Evolutionary conservation across 1,284 basidiomycete species (phyloP).

Genomic region (Peniophora sp.): DNA sequence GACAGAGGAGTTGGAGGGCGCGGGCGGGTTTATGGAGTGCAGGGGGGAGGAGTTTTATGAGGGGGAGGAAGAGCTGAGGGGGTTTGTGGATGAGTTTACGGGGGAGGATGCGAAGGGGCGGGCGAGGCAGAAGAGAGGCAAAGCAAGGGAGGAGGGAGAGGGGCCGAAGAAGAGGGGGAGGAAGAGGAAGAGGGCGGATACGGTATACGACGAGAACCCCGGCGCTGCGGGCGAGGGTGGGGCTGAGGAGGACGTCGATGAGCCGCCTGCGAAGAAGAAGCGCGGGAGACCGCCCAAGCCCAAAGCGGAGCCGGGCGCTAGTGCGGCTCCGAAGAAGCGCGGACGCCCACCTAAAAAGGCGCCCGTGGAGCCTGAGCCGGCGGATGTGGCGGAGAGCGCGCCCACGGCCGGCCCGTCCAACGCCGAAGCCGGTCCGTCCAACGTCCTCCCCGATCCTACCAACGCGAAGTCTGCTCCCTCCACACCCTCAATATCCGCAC

Average conservation of each 20-base stretch:
- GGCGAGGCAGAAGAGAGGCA: constrained; percentile 8
- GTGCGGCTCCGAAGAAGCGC: constrained; percentile 15
- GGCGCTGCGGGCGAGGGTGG: background rate
- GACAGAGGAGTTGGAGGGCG: constrained; percentile 31
- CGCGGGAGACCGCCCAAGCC: constrained; percentile 8
- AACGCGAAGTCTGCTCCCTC: too few relatives aligned
- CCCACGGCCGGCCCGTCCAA: too few relatives aligned
- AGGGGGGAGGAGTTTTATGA: constrained; percentile 44
- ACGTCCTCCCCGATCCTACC: too few relatives aligned
- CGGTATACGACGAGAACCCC: too few relatives aligned
- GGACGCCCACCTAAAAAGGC: constrained; percentile 13
- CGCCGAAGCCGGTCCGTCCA: too few relatives aligned
- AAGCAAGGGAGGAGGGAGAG: background rate
- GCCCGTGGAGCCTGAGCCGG: constrained; percentile 1
- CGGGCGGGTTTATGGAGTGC: constrained; percentile 45
- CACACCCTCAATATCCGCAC: too few relatives aligned
- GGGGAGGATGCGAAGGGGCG: constrained; percentile 8
- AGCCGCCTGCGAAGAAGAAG: constrained; percentile 24
- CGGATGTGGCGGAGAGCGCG: background rate
- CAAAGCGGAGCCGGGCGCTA: too few relatives aligned
- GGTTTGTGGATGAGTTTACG: constrained; percentile 44
- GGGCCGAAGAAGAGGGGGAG: constrained; percentile 6
- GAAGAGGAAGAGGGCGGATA: constrained; percentile 20
- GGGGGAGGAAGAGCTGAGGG: constrained; percentile 29
- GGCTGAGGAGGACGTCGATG: constrained; percentile 17